phyloP scores from a whole-genome alignment of 768 basidiomycete species.

The Boletus subcaerulescens region DNA sequence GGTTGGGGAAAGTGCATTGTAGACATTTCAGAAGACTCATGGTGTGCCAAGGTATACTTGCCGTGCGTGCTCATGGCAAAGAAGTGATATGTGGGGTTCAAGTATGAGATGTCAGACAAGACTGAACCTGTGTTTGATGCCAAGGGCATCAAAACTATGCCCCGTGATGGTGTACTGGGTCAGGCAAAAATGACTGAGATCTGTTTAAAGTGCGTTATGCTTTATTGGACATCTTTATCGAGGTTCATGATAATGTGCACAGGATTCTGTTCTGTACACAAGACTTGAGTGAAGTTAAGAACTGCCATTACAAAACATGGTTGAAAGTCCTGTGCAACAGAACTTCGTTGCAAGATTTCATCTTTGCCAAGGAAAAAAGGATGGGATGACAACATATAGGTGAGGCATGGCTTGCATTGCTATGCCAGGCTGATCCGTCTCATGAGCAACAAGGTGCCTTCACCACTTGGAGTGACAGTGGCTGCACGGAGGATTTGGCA shows the following conservation, averaged over 20 bases:
- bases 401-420: conserved; percentile 21
- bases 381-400: conserved; percentile 85
- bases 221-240: neutral
- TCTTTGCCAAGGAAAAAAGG: conserved; percentile 90
- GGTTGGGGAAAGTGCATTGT: neutral
- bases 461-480: conserved; percentile 89
- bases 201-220: conserved; percentile 68
- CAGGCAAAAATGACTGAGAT: conserved; percentile 92
- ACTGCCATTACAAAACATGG: conserved; percentile 85
- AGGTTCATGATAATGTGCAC: neutral
- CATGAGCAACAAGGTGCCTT: conserved; percentile 72
- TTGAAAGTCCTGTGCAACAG: conserved; percentile 76
- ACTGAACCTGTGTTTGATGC: conserved; percentile 83
- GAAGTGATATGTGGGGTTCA: conserved; percentile 97
- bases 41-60: conserved; percentile 71
- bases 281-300: conserved; percentile 86
- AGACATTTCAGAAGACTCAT: neutral
- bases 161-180: conserved; percentile 87
- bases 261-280: conserved; percentile 90
- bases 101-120: conserved; percentile 85
- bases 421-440: neutral
- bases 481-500: conserved; percentile 70
- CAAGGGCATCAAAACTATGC: conserved; percentile 96
- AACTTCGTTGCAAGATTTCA: conserved; percentile 87
- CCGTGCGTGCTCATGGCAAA: conserved; percentile 96